These are phyloP conservation scores for Saxophila tyrrhenica DNA, from an alignment of 495 filamentous ascomycete genomes.

Conservation along the genomic window DNA sequence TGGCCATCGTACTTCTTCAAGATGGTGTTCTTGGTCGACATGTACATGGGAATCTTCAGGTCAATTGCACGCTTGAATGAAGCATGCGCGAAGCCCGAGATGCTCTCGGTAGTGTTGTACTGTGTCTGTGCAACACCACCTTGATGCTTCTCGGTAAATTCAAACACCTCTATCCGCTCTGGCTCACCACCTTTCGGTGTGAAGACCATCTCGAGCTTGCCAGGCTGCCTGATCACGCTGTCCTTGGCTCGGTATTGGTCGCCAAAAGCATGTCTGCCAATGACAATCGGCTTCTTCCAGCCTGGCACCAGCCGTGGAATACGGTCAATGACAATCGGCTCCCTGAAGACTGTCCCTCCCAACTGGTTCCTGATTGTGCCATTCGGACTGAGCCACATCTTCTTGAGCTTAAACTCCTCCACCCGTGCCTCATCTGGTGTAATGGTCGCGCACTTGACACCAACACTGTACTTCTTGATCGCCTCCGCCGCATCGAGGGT, in stretches of 20 bases:
- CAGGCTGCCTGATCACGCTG: conserved; percentile 63
- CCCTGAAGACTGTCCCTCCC: conserved; percentile 94
- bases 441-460: conserved; percentile 98
- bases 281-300: conserved; percentile 98
- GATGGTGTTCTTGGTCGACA: conserved; percentile 99
- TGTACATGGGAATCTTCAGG: conserved; percentile 82
- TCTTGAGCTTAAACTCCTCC: conserved; percentile 95
- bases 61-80: conserved; percentile 86
- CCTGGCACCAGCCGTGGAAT: conserved; percentile 88
- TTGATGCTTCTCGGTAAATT: conserved; percentile 56
- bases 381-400: conserved; percentile 99
- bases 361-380: conserved; percentile 94
- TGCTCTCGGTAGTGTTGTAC: conserved; percentile 97
- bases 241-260: conserved; percentile 98
- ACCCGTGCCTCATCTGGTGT: conserved; percentile 94
- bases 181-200: conserved; percentile 75
- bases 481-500: conserved; percentile 90
- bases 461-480: conserved; percentile 96
- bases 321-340: conserved; percentile 88
- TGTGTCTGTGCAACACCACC: conserved; percentile 85
- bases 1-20: conserved; percentile 95
- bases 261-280: conserved; percentile 95
- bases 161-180: conserved; percentile 76
- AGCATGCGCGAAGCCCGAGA: conserved; percentile 86
- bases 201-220: conserved; percentile 86